phyloP scores from a whole-genome alignment of 176 grass and related monocot species.

The Poa pratensis region DNA sequence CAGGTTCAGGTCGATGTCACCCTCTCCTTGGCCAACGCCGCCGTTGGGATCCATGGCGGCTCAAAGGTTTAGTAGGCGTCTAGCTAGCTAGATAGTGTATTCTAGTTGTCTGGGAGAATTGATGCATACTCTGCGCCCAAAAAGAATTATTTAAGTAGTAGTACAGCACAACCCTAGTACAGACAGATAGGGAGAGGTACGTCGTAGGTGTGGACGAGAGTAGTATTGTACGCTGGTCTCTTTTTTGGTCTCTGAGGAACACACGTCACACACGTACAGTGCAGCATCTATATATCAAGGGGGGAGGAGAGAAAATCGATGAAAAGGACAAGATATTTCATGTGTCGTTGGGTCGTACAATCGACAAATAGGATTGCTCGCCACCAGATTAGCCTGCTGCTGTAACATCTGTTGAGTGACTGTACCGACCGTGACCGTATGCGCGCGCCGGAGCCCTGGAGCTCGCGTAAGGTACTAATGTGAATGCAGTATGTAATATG shows the following conservation, averaged over 20 bases:
- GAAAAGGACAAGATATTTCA: constrained; percentile 49
- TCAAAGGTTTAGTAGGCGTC: not conserved
- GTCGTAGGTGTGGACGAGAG: constrained; percentile 2
- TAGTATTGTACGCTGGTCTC: constrained; percentile 31
- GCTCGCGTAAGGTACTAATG: not conserved
- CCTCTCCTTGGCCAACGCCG: not conserved
- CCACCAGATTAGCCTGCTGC: constrained; percentile 2
- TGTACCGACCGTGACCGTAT: constrained; percentile 1
- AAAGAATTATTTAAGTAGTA: constrained; percentile 3
- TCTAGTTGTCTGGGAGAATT: constrained; percentile 30
- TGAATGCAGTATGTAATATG: not conserved
- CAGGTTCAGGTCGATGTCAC: constrained; percentile 65
- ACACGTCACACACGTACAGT: constrained; percentile 16
- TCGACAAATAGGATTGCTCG: not conserved
- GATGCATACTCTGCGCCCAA: constrained; percentile 9
- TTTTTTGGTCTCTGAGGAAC: not conserved
- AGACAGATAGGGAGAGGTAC: not conserved
- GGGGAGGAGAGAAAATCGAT: not conserved
- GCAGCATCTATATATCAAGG: constrained; percentile 1
- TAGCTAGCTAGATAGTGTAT: not conserved
- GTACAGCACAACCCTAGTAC: constrained; percentile 27
- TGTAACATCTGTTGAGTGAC: not conserved
- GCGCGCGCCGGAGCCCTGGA: no score
- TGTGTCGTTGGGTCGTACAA: not conserved
- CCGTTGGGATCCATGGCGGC: constrained; percentile 49